phyloP scores from a whole-genome alignment of 352 stramenopile genomes.

The Vaucheria bursata region DNA sequence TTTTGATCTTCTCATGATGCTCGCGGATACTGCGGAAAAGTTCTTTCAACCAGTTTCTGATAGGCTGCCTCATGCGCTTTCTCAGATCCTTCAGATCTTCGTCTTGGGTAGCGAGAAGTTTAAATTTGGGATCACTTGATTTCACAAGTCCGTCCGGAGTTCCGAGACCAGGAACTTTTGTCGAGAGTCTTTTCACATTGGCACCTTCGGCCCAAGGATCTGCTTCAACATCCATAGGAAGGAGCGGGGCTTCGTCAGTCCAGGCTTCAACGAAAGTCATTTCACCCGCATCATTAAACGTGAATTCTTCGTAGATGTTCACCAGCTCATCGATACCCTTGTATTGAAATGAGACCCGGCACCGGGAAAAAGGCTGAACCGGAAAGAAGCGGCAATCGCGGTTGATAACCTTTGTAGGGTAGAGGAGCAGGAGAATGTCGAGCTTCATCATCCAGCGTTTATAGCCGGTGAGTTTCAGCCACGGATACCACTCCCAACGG shows the following conservation, averaged over 20 bases:
- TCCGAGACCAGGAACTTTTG: neutral
- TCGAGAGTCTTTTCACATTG: neutral
- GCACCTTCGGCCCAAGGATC: neutral
- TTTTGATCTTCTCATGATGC: neutral
- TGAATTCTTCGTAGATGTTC: conserved; percentile 1
- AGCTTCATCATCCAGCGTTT: neutral
- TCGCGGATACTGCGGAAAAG: neutral
- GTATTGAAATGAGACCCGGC: neutral
- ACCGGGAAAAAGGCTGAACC: neutral
- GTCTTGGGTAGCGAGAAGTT: neutral
- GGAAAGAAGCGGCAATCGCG: neutral
- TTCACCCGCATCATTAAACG: neutral
- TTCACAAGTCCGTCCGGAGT: neutral
- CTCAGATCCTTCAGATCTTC: neutral
- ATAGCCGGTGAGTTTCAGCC: neutral
- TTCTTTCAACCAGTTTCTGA: neutral
- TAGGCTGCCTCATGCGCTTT: neutral
- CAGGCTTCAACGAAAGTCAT: conserved; percentile 2
- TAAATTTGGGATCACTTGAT: neutral
- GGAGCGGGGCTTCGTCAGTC: neutral
- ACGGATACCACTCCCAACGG: neutral
- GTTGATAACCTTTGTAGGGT: neutral
- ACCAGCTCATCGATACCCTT: neutral
- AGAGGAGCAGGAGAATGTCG: neutral
- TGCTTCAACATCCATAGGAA: no score